phyloP scores from a whole-genome alignment of 2,329 filamentous ascomycete genomes.

The Alternaria metachromatica region DNA sequence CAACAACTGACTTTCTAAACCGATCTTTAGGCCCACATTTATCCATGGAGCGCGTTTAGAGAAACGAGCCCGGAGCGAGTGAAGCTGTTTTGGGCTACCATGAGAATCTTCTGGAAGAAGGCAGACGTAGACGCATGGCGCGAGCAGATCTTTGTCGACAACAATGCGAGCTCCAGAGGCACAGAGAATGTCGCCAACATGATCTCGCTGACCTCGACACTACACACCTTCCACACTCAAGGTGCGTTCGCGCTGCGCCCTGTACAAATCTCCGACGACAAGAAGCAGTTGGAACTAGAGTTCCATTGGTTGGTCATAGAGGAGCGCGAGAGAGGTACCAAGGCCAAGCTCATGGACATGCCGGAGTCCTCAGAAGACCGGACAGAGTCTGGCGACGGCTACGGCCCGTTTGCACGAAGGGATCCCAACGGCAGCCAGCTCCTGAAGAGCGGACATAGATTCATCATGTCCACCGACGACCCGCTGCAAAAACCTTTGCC shows the following conservation, averaged over 20 bases:
- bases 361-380: too few species aligned
- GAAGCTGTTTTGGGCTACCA: too few species aligned
- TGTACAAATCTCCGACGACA: conserved; percentile 24
- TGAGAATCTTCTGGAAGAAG: not conserved
- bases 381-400: conserved; percentile 18
- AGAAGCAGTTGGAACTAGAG: conserved; percentile 25
- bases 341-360: too few species aligned
- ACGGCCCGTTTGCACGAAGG: not conserved
- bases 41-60: conserved; percentile 25
- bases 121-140: conserved; percentile 12
- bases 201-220: conserved; percentile 15
- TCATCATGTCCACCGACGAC: conserved; percentile 25
- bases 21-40: conserved; percentile 15
- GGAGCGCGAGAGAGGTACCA: too few species aligned
- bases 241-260: conserved; percentile 21
- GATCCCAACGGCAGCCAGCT: not conserved
- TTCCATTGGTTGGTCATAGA: not conserved
- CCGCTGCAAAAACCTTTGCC: conserved; percentile 18
- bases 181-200: conserved; percentile 27
- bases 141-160: conserved; percentile 1
- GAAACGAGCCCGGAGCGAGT: not conserved
- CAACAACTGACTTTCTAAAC: too few species aligned
- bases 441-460: conserved; percentile 17
- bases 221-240: conserved; percentile 19
- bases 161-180: not conserved